Evolutionary conservation across 768 basidiomycete genomes (phyloP).

Genomic region (Astraeus odoratus): DNA sequence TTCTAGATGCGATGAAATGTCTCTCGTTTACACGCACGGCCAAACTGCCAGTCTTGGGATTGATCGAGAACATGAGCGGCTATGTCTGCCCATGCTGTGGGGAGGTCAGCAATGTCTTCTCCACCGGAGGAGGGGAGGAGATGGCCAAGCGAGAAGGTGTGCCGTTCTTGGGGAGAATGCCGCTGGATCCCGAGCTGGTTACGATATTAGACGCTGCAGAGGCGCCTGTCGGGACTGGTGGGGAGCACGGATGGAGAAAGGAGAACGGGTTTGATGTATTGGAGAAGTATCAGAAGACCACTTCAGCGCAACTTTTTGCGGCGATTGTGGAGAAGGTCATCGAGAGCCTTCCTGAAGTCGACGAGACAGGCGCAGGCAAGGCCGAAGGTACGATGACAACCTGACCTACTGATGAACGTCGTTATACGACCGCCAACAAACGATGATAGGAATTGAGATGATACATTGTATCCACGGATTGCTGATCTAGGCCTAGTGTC

Average conservation of each 20-base stretch:
- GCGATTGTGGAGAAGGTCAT: slow-evolving; percentile 49
- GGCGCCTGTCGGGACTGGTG: slow-evolving; percentile 12
- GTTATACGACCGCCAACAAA: too few species aligned
- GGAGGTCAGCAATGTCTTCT: slow-evolving; percentile 92
- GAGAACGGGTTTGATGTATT: slow-evolving; percentile 44
- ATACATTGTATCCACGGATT: too few species aligned
- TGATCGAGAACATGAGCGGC: slow-evolving; percentile 98
- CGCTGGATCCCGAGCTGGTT: slow-evolving; percentile 90
- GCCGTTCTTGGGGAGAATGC: slow-evolving; percentile 78
- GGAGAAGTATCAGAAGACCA: slow-evolving; percentile 56
- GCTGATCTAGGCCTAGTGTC: too few species aligned
- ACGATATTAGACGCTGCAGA: slow-evolving; percentile 70
- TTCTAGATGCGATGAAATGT: slow-evolving; percentile 94
- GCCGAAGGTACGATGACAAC: slow-evolving; percentile 33
- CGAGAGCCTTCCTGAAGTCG: too few species aligned
- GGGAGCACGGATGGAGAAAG: slow-evolving; percentile 16
- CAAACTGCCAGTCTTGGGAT: slow-evolving; percentile 77
- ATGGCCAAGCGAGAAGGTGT: slow-evolving; percentile 75
- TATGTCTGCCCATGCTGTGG: slow-evolving; percentile 97
- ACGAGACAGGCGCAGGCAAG: too few species aligned
- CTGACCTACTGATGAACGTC: too few species aligned
- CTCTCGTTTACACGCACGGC: slow-evolving; percentile 91
- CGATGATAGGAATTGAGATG: too few species aligned
- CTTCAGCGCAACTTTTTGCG: slow-evolving; percentile 63
- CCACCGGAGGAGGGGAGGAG: slow-evolving; percentile 85